Evolutionary conservation across 352 stramenopile genomes (phyloP), one percentile per base, ranked within the genome.

Genomic region (Phytophthora litchii): DNA sequence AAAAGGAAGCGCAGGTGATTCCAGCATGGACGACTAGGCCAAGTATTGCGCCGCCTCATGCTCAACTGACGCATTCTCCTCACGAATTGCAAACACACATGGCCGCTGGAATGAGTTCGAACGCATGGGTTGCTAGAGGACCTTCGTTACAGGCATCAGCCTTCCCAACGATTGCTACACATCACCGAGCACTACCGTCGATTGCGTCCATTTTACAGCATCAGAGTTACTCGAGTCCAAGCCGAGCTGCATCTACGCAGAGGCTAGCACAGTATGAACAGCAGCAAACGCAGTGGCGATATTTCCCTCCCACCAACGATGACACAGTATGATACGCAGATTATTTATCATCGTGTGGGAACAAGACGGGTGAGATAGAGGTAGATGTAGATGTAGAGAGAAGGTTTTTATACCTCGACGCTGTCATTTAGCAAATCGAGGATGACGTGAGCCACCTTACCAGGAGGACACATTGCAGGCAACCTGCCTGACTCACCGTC

Each of bases 141-240:
- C 21, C 45, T 6, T 25, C 41, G 20, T 16, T 45, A 27, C 51
- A 67, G 25, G n/a, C 52, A 25, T 48, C 47, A 4, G 14, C 27
- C n/a, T 53, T 70, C 16, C 61, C 45, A 21, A 70, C 53, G 8
- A 67, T 67, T n/a, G 51, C 51, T 4, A 62, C 58, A 3, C 51
- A 74, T 32, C 69, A 78, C 14, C 70, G 43, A 25, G 25, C 60
- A 32, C 42, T 83, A 19, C 74, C 74, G 14, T 78, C 74, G 5
- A 76, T 83, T 36, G 64, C 60, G 5, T 70, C 48, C 10, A 78
- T 83, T 54, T 51, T 83, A 27, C 58, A 72, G 45, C 74, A 73
- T 3, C 70, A 80, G 44, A 67, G 55, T 37, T 73, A 74, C 42
- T 67, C 50, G 16, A 74, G 66, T 52, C 60, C 66, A 13, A 74